Evolutionary conservation across 306 rosid species (phyloP), one percentile per base, ranked within the genome.

Genomic region (Lathyrus aphaca): DNA sequence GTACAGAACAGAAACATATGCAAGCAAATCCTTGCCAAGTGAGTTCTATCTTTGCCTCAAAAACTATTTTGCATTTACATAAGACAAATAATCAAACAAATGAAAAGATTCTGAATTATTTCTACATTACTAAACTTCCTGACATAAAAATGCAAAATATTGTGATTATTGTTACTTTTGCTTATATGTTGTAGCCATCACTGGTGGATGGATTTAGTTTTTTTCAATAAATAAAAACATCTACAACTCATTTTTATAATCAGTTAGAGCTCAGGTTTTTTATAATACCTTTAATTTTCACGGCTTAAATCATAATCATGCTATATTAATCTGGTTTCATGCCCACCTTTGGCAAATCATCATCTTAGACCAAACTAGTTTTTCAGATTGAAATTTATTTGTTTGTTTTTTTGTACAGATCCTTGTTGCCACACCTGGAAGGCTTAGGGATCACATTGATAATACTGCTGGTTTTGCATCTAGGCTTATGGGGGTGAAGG

Each of bases 381-480:
- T 19, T 51, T 12, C 57, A 18, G n/a, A 51, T 5, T 21, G 29
- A 51, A 51, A 27, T 19, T 51, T 51, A 21, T 68, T 17, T 61
- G 27, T 62, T 61, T 77, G 51, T 48, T 37, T 74, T 74, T 55
- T 23, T 74, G 50, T 73, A 42, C 94, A 94, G 99, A 88, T 94
- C 90, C 97, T 94, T 70, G 96, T 94, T 53, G 99, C 99, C 42
- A 94, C 99, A 19, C 99, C 99, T 53, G 99, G 99, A 82, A 91
- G 99, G 88, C 97, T 94, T 74, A 94, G 62, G 75, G 99, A 94
- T 82, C 99, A 94, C 78, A 76, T 84, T 54, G 92, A 89, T 82
- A 94, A 91, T 74, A 94, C 99, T 8, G 78, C 95, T 43, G 99
- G 99, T 69, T 91, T 94, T 72, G 96, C 99, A 70, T 79, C 92